Conservation (phyloP, 2,329 filamentous ascomycete genomes). For the Ceratocystis ficicola region DNA sequence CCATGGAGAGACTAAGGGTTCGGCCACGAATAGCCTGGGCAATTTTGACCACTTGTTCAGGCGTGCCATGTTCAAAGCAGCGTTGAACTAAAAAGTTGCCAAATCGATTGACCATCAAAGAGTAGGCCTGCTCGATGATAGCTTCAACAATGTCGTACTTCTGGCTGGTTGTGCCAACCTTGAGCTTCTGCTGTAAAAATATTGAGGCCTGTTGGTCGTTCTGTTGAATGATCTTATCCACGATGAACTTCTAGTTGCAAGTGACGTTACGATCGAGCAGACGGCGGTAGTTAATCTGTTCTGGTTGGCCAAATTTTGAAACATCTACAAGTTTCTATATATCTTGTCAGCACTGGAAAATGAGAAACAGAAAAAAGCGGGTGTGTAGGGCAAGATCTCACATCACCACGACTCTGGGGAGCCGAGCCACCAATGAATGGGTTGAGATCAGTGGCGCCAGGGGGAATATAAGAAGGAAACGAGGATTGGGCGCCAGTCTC, state of each 20-base stretch:
- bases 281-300: conserved; percentile 92
- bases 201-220: conserved; percentile 99
- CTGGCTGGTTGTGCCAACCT: conserved; percentile 86
- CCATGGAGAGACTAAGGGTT: conserved; percentile 90
- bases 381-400: neutral
- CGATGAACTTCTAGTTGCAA: conserved; percentile 98
- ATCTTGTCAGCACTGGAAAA: conserved; percentile 1
- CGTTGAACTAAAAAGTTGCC: conserved; percentile 97
- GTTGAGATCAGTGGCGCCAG: neutral
- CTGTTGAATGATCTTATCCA: conserved; percentile 98
- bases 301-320: conserved; percentile 37
- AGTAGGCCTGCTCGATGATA: conserved; percentile 88
- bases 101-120: conserved; percentile 95
- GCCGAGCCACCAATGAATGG: neutral
- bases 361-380: neutral
- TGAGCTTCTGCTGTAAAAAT: conserved; percentile 97
- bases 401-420: conserved; percentile 14
- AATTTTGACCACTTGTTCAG: conserved; percentile 88
- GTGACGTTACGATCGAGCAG: conserved; percentile 90
- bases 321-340: conserved; percentile 8
- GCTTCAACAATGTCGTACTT: conserved; percentile 96
- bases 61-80: conserved; percentile 95
- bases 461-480: conserved; percentile 7
- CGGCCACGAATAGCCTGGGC: conserved; percentile 89
- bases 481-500: neutral